Conservation (phyloP, 2,329 filamentous ascomycete species). For the Aspergillus thermomutatus region DNA sequence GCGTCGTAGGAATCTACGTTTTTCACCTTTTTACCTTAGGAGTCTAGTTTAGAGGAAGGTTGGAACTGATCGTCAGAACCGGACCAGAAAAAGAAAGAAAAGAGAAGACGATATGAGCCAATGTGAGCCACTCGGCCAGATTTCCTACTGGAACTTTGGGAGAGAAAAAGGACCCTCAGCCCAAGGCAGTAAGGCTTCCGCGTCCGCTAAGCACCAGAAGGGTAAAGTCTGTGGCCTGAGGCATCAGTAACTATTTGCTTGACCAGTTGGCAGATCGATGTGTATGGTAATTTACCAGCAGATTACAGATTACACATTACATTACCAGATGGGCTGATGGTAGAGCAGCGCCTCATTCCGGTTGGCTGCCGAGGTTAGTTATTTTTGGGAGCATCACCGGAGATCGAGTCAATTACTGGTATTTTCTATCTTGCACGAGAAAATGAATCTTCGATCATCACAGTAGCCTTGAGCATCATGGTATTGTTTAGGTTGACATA, state of each 20-base stretch:
- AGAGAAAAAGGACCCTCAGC: background rate
- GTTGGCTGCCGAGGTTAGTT: conserved; percentile 16
- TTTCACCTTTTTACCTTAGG: too few species aligned
- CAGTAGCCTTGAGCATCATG: background rate
- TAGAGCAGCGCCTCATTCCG: conserved; percentile 7
- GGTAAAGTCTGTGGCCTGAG: conserved; percentile 6
- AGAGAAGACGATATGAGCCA: background rate
- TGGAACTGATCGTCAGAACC: conserved; percentile 18
- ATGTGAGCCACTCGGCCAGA: background rate
- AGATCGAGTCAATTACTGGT: background rate
- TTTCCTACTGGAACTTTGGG: background rate
- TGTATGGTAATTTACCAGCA: too few species aligned
- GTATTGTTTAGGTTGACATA: background rate
- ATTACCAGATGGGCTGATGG: background rate
- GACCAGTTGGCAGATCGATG: too few species aligned
- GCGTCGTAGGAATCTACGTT: background rate
- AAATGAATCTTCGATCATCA: too few species aligned
- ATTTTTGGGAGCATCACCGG: conserved; percentile 3
- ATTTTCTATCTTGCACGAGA: background rate
- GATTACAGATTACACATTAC: background rate
- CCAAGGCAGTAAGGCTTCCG: conserved; percentile 13
- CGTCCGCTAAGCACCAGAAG: background rate
- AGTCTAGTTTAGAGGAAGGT: background rate
- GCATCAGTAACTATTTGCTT: background rate
- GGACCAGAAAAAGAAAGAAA: conserved; percentile 1